These are phyloP conservation scores for Aspergillus alliaceus DNA, from an alignment of 2,329 filamentous ascomycete species.

Conservation along the genomic window DNA sequence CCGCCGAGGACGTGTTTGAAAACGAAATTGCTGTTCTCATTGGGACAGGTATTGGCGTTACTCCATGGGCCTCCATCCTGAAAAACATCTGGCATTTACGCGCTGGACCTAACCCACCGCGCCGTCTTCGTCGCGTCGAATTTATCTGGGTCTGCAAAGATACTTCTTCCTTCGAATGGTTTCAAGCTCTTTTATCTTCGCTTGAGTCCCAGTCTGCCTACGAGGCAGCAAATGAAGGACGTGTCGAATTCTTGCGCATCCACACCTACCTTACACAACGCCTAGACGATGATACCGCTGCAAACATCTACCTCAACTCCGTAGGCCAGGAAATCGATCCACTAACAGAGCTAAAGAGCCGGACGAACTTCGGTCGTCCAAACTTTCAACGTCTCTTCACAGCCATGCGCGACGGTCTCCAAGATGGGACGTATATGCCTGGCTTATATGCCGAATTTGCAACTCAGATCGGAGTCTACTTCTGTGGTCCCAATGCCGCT, in stretches of 20 bases:
- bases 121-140: constrained; percentile 87
- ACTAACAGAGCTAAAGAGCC: constrained; percentile 81
- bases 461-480: constrained; percentile 94
- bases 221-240: constrained; percentile 57
- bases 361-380: constrained; percentile 93
- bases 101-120: constrained; percentile 82
- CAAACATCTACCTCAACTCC: constrained; percentile 96
- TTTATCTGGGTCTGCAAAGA: constrained; percentile 99
- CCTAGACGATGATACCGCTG: constrained; percentile 85
- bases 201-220: constrained; percentile 83
- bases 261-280: constrained; percentile 97
- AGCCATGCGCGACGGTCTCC: constrained; percentile 83
- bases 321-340: constrained; percentile 87
- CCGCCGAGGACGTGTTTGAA: constrained; percentile 96
- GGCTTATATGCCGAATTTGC: constrained; percentile 74
- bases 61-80: constrained; percentile 81
- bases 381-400: constrained; percentile 80
- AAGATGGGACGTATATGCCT: constrained; percentile 79
- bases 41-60: constrained; percentile 80
- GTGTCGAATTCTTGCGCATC: constrained; percentile 84
- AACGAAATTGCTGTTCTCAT: constrained; percentile 79
- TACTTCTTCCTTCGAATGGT: constrained; percentile 96
- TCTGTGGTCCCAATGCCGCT: constrained; percentile 82
- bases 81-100: constrained; percentile 99
- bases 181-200: constrained; percentile 87